Evolutionary conservation across 2,329 filamentous ascomycete genomes (phyloP).

Genomic region (Paraphaeosphaeria sporulosa): DNA sequence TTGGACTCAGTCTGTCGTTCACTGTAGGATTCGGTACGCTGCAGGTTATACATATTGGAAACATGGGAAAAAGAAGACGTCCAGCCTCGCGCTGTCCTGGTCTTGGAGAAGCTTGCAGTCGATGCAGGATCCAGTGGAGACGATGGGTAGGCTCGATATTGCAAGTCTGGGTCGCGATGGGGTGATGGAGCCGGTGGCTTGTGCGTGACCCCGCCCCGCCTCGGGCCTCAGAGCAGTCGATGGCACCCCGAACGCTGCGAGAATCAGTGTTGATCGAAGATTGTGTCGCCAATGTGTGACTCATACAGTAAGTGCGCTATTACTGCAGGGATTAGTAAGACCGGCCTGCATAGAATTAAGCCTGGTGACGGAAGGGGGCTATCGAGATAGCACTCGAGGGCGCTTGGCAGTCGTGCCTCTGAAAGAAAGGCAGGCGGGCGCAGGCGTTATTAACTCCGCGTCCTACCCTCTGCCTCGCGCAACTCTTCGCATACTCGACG

Average conservation of each 20-base stretch:
- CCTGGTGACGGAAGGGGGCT: background rate
- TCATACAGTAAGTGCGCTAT: slow-evolving; percentile 7
- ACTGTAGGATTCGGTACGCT: too few relatives aligned
- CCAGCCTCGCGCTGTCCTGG: background rate
- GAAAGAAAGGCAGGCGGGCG: slow-evolving; percentile 9
- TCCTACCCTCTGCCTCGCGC: slow-evolving; percentile 3
- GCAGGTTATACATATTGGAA: too few relatives aligned
- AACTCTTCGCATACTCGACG: background rate
- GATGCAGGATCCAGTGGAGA: slow-evolving; percentile 2
- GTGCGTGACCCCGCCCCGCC: slow-evolving; percentile 13
- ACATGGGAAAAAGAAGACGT: background rate
- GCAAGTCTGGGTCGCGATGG: background rate
- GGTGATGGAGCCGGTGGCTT: slow-evolving; percentile 15
- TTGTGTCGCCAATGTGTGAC: slow-evolving; percentile 12
- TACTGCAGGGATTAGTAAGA: slow-evolving; percentile 18
- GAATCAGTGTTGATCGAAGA: background rate
- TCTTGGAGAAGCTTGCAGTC: background rate
- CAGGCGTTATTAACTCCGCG: slow-evolving; percentile 13
- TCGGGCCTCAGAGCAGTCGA: background rate
- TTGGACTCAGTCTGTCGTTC: too few relatives aligned
- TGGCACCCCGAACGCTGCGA: background rate
- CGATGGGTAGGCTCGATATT: slow-evolving; percentile 7
- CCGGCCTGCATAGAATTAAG: slow-evolving; percentile 10
- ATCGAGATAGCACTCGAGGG: background rate
- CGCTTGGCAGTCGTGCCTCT: slow-evolving; percentile 14